Base-by-base conservation (phyloP, 768 basidiomycete species). In the Mycena floridula region DNA sequence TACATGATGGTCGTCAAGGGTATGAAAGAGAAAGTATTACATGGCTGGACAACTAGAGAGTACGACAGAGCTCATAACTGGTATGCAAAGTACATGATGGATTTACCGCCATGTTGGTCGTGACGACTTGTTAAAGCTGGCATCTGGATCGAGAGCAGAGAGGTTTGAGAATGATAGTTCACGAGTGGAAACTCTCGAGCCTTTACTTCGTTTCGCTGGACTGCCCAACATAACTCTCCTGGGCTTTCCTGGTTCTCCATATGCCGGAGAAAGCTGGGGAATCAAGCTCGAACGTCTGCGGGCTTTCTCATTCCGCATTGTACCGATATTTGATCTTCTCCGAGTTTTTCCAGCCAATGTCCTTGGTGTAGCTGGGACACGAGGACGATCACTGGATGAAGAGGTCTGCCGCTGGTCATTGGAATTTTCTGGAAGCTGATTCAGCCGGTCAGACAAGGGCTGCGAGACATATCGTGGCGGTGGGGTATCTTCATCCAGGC, bases 241-340 rank as follows among this genome's bases (percentile, higher is more conserved):
- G 53, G 66, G 52, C 22, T 65, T 66, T 15, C 44, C 64, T 26
- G 52, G 59, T 47, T 75, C 74, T 25, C 60, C 66, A 21, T 57
- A 58, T 35, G 58, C 64, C n/a, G 73, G 69, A 13, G 78, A 74
- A 40, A 79, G 72, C 50, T 79, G 77, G n/a, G 83, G 83, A 49
- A 91, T 86, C 69, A 89, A 63, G 56, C 89, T 92, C 28, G 89
- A 89, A 46, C 89, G 74, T 47, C 89, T 70, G 47, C 87, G 69
- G 12, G 65, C 64, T 60, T 85, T 87, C 60, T 91, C 89, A 48
- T 66, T 72, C 26, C 89, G 79, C 59, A 81, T 55, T n/a, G 84
- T 76, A 4, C 89, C 89, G 45, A 89, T 76, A 53, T 82, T 83
- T 20, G 89, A 91, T 28, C 83, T 74, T 48, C 85, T 69, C 36